These are phyloP conservation scores for Alternaria gansuensis DNA, from an alignment of 2,329 filamentous ascomycete species.

Conservation along the genomic window DNA sequence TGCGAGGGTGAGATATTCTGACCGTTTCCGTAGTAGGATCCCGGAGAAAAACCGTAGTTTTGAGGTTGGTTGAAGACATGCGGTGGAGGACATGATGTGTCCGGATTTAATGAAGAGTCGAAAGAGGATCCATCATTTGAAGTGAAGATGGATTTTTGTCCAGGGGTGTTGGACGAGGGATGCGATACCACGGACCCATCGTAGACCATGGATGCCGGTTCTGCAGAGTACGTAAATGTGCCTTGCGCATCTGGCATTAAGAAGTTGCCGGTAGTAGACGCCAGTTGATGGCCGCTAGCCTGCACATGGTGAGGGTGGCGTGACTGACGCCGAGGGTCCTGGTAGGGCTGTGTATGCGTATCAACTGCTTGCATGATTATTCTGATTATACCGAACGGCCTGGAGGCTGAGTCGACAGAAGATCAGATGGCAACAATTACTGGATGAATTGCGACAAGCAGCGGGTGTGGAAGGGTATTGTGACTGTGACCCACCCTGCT, in stretches of 20 bases:
- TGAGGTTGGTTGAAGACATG: constrained; percentile 39
- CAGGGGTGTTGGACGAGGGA: constrained; percentile 32
- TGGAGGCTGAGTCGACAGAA: constrained; percentile 36
- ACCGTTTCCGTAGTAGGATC: constrained; percentile 40
- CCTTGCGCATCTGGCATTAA: constrained; percentile 46
- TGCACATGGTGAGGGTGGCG: constrained; percentile 47
- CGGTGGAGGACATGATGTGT: constrained; percentile 45
- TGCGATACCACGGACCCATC: constrained; percentile 41
- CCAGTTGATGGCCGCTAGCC: constrained; percentile 37
- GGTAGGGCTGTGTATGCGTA: constrained; percentile 45
- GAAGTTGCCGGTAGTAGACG: constrained; percentile 34
- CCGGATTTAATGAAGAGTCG: constrained; percentile 49
- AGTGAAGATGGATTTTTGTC: constrained; percentile 44
- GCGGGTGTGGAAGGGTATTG: constrained; percentile 38
- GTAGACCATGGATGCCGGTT: constrained; percentile 47
- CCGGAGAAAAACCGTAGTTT: constrained; percentile 44
- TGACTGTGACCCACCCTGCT: constrained; percentile 38
- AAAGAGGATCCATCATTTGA: constrained; percentile 48
- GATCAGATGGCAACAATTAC: constrained; percentile 19
- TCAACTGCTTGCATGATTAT: constrained; percentile 46
- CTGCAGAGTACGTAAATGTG: constrained; percentile 49
- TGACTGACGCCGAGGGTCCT: constrained; percentile 48
- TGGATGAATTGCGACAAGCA: constrained; percentile 20
- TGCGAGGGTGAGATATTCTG: constrained; percentile 50
- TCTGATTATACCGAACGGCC: constrained; percentile 24